phyloP scores from a whole-genome alignment of 2,329 filamentous ascomycete species.

The Cladophialophora chaetospira region DNA sequence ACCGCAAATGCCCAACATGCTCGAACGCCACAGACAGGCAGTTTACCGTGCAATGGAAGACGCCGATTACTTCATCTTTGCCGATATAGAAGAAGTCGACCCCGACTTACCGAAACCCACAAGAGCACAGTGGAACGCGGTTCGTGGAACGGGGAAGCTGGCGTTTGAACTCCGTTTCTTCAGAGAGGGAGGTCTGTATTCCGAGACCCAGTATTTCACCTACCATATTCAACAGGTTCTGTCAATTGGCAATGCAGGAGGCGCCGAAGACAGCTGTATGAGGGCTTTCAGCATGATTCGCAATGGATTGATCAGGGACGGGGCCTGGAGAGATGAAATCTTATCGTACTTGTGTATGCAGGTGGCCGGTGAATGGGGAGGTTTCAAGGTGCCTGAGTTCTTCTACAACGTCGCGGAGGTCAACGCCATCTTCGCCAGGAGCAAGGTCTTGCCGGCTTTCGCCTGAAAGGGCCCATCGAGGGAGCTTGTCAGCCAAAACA shows the following conservation, averaged over 20 bases:
- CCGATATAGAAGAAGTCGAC: slow-evolving; percentile 22
- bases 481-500: neutral
- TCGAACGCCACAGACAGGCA: slow-evolving; percentile 39
- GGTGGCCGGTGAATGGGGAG: slow-evolving; percentile 25
- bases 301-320: slow-evolving; percentile 15
- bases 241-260: slow-evolving; percentile 7
- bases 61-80: slow-evolving; percentile 30
- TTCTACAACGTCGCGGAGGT: slow-evolving; percentile 23
- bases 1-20: slow-evolving; percentile 36
- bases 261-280: slow-evolving; percentile 13
- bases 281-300: slow-evolving; percentile 21
- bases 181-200: slow-evolving; percentile 5
- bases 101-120: slow-evolving; percentile 11
- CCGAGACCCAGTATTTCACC: slow-evolving; percentile 12
- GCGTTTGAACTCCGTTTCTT: slow-evolving; percentile 14
- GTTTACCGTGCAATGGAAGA: slow-evolving; percentile 29
- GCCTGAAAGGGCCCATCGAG: no score
- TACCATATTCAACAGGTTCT: slow-evolving; percentile 19
- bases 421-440: slow-evolving; percentile 10
- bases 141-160: slow-evolving; percentile 21
- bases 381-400: slow-evolving; percentile 17
- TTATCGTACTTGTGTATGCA: slow-evolving; percentile 25
- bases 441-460: neutral
- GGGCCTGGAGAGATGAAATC: slow-evolving; percentile 20
- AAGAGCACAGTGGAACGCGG: slow-evolving; percentile 18